Evolutionary conservation across 169 alveolate genomes (phyloP), one percentile per base, ranked within the genome.

Genomic region (Toxoplasma gondii): DNA sequence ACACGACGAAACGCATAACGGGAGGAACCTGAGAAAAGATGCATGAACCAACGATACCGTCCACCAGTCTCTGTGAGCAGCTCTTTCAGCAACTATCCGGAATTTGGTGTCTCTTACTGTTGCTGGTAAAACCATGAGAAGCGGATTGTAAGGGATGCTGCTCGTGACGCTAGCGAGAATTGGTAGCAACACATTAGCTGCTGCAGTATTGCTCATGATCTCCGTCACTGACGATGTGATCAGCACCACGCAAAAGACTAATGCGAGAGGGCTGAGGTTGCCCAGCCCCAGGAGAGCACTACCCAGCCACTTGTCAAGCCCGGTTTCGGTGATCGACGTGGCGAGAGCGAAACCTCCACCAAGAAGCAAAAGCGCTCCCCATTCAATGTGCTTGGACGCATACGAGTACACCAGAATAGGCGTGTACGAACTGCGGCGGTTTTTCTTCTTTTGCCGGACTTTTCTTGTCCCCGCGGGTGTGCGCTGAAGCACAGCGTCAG

Each of bases 171-270:
- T 74, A 10, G 91, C 41, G n/a, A 92, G 81, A 41, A 92, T 74
- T 24, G 94, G 94, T 70, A 92, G 41, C 34, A 92, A 24, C 43
- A 92, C 88, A 58, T 88, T 92, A 69, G 94, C 94, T 36, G 94
- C 82, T 9, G 94, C 94, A 7, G 94, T 92, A 70, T 92, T 92
- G 80, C 94, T 92, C n/a, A 88, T 92, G 86, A 92, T 54, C 70
- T 92, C 92, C 38, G 94, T 92, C 22, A 92, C 43, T 0, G 78
- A 36, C 16, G 88, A 80, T 9, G 92, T 78, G 31, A 92, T 58
- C 34, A 44, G 82, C 86, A 92, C 45, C 16, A 92, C 70, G 94
- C 94, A 83, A 41, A 83, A 74, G 82, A 92, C 92, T 10, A 81
- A 92, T 0, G 86, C 90, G 5, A 70, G 53, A 29, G 53, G 22